Evolutionary conservation across 1,284 basidiomycete species (phyloP), one percentile per base, ranked within the genome.

Genomic region (Gymnopus androsaceus): DNA sequence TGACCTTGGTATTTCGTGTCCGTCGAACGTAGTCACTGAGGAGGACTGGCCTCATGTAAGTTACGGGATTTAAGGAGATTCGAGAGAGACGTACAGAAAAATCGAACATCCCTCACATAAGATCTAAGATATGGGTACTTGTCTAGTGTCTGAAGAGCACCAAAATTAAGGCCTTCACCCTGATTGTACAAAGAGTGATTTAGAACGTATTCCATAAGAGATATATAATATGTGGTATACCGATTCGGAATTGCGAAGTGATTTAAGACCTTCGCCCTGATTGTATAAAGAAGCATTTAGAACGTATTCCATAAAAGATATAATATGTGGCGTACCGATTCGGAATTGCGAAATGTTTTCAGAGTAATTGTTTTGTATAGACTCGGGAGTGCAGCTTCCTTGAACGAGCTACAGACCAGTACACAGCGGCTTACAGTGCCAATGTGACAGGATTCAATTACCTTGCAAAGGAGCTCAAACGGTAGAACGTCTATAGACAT

Each of bases 11-110:
- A 42, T 37, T 30, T 9, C 51, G 40, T 38, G 34, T 50, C 34
- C 51, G 51, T 17, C 51, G 51, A 36, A 54, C 45, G 46, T 57
- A 57, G 15, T 57, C 56, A 19, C 30, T 49, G 5, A 57, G 56
- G 11, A 46, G 46, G 34, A 57, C 56, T 57, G 23, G 11, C 19
- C 17, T 23, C 21, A 11, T 3, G n/a, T 25, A 27, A 19, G 11
- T 31, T 11, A 34, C n/a, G n/a, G n/a, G n/a, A 25, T 36, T 15
- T 6, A 12, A 7, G 9, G n/a, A 45, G 0, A 15, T 11, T 7
- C 14, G 19, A 3, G n/a, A 17, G 38, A 6, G 6, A 42, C 56
- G 48, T 25, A 54, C 56, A 57, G 31, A 37, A 37, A 25, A 57
- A 33, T 9, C 44, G 40, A 11, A 57, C 56, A 17, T 31, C 25